Percentiles rank a stretch among this genome's conserved stretches.
These are phyloP conservation scores for Solanum hybrid DNA, from an alignment of 305 asterid species.

Conservation along the genomic window DNA sequence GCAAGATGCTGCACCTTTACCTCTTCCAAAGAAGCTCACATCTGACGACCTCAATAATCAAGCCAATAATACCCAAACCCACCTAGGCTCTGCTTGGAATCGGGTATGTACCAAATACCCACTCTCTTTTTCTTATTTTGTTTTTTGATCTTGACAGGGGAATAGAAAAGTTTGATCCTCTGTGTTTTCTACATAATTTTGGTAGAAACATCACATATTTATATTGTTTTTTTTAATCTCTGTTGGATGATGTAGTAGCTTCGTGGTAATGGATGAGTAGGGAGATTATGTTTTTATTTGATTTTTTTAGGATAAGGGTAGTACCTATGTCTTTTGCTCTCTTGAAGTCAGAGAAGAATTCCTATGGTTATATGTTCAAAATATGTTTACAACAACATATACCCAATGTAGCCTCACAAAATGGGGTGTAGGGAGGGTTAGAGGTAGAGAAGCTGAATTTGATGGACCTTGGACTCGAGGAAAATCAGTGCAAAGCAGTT, in stretches of 20 bases:
- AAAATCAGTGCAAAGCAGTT: neutral
- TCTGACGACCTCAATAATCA: constrained; percentile 36
- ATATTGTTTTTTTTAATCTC: neutral
- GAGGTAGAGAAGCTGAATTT: neutral
- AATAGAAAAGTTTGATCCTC: neutral
- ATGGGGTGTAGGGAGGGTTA: neutral
- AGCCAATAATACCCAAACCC: constrained; percentile 27
- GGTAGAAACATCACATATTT: no score
- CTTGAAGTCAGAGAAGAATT: neutral
- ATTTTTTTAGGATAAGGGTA: neutral
- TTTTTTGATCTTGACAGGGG: neutral
- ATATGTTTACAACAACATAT: neutral
- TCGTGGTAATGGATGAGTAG: neutral
- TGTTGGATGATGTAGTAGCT: neutral
- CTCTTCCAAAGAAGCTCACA: constrained; percentile 68
- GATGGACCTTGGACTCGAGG: neutral
- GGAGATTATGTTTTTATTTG: neutral
- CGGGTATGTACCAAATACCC: constrained; percentile 28
- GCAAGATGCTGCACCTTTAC: constrained; percentile 79
- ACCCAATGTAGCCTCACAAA: neutral
- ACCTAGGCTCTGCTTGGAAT: constrained; percentile 90
- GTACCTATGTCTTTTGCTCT: neutral
- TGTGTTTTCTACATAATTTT: neutral
- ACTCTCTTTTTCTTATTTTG: neutral
- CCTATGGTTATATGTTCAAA: neutral